Evolutionary conservation across 176 grass and related monocot genomes (phyloP).

Genomic region (Canna indica): DNA sequence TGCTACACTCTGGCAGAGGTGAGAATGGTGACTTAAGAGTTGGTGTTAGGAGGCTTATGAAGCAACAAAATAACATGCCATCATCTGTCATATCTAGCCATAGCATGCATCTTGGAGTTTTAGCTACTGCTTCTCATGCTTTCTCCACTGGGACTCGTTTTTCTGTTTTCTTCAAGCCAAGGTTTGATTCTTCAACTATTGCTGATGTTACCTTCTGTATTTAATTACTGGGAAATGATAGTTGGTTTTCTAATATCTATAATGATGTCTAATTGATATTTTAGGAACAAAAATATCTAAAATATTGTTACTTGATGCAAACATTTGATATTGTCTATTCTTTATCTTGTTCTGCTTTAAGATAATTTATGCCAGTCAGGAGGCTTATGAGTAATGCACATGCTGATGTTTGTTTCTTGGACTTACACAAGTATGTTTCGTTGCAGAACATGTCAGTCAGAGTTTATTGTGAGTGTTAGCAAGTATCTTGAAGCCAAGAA

Average conservation of each 20-base stretch:
- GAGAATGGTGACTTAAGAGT: slow-evolving; percentile 77
- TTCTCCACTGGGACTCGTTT: slow-evolving; percentile 71
- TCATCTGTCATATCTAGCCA: slow-evolving; percentile 98
- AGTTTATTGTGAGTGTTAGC: slow-evolving; percentile 78
- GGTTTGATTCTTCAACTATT: slow-evolving; percentile 33
- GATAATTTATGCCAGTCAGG: too few relatives aligned
- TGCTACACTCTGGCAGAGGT: slow-evolving; percentile 34
- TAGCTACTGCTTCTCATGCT: slow-evolving; percentile 91
- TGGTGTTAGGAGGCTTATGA: slow-evolving; percentile 92
- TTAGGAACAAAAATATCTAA: too few relatives aligned
- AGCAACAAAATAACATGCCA: slow-evolving; percentile 77
- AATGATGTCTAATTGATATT: too few relatives aligned
- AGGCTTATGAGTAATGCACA: too few relatives aligned
- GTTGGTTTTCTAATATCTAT: slow-evolving; percentile 13
- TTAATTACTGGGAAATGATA: slow-evolving; percentile 11
- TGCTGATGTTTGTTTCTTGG: too few relatives aligned
- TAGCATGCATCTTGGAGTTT: slow-evolving; percentile 96
- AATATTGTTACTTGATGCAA: too few relatives aligned
- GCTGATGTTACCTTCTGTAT: neutral
- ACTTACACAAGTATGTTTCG: neutral
- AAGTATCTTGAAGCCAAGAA: slow-evolving; percentile 93
- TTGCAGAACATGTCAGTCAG: slow-evolving; percentile 68
- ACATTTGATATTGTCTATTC: too few relatives aligned
- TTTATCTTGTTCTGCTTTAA: too few relatives aligned
- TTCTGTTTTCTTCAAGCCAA: slow-evolving; percentile 98